Evolutionary conservation across 345 rosid species (phyloP), one percentile per base, ranked within the genome.

Genomic region (Balakata baccata): DNA sequence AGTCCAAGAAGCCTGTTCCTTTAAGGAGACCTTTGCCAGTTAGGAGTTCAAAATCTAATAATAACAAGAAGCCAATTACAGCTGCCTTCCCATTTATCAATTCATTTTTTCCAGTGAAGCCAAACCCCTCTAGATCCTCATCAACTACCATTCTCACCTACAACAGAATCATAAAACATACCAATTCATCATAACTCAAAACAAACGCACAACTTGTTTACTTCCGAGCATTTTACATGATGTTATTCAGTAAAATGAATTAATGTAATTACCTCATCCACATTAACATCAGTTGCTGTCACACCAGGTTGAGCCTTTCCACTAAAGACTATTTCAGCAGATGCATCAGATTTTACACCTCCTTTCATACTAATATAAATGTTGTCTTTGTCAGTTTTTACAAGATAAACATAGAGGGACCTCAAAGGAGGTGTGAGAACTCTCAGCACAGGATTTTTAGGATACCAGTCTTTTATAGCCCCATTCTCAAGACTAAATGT

Each of bases 101-200:
- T 78, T 94, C 98, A 61, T 86, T 92, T 82, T 79, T 94, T n/a
- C 49, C 66, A 0, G 88, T 84, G 86, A 94, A 94, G 59, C 98
- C 98, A 51, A 94, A 94, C 23, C 97, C 97, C 75, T 75, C 84
- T 0, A 23, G 60, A 20, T 81, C 86, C 79, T 92, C 97, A 52
- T 94, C 97, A 10, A 94, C 87, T 60, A 94, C 82, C 98, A 94
- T 94, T 79, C 81, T 92, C 87, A 92, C 97, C 98, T 94, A 64
- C 69, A 81, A 71, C 66, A 57, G 38, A 79, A 58, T 17, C 49
- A 78, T 20, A 38, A 11, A 47, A 59, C 63, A 41, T 45, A 37
- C 64, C 18, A 41, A 54, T 67, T 39, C 47, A 22, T 22, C 53
- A 70, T 18, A 46, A n/a, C 43, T 22, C 5, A 16, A 11, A 52